phyloP scores from a whole-genome alignment of 2,329 filamentous ascomycete genomes.

The Penicillium sp. region DNA sequence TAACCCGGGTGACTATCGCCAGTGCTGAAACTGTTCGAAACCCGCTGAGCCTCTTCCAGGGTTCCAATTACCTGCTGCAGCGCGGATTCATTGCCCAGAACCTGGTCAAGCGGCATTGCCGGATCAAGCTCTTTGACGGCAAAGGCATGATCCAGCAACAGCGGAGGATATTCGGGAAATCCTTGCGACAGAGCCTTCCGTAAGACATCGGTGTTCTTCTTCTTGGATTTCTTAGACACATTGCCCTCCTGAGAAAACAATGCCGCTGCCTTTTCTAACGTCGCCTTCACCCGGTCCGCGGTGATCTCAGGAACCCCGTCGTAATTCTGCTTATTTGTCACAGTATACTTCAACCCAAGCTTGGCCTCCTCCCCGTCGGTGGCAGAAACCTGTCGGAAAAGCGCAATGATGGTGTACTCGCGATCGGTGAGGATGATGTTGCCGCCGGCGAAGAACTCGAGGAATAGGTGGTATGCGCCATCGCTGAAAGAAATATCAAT shows the following conservation, averaged over 20 bases:
- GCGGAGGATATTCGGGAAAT: slow-evolving; percentile 83
- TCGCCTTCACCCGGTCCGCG: slow-evolving; percentile 64
- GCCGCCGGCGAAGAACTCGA: slow-evolving; percentile 95
- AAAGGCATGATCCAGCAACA: slow-evolving; percentile 82
- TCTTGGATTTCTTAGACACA: slow-evolving; percentile 62
- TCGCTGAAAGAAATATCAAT: slow-evolving; percentile 91
- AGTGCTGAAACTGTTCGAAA: slow-evolving; percentile 65
- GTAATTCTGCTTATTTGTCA: slow-evolving; percentile 81
- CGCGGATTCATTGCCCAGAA: slow-evolving; percentile 62
- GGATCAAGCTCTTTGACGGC: slow-evolving; percentile 65
- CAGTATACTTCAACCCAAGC: slow-evolving; percentile 70
- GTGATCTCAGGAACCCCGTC: slow-evolving; percentile 70
- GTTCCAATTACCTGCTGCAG: slow-evolving; percentile 64
- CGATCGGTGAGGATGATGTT: slow-evolving; percentile 90
- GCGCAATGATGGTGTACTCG: slow-evolving; percentile 72
- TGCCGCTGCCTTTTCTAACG: slow-evolving; percentile 60
- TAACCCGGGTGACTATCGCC: slow-evolving; percentile 69
- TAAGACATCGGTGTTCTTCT: slow-evolving; percentile 70
- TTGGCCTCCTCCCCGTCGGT: slow-evolving; percentile 75
- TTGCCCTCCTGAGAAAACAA: slow-evolving; percentile 34
- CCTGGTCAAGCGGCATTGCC: slow-evolving; percentile 60
- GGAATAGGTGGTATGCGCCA: slow-evolving; percentile 76
- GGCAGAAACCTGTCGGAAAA: slow-evolving; percentile 75
- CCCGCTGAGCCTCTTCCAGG: slow-evolving; percentile 64
- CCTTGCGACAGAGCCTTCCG: slow-evolving; percentile 75